Evolutionary conservation across 208 protist genomes (phyloP).

Genomic region (Crithidia expoeki): DNA sequence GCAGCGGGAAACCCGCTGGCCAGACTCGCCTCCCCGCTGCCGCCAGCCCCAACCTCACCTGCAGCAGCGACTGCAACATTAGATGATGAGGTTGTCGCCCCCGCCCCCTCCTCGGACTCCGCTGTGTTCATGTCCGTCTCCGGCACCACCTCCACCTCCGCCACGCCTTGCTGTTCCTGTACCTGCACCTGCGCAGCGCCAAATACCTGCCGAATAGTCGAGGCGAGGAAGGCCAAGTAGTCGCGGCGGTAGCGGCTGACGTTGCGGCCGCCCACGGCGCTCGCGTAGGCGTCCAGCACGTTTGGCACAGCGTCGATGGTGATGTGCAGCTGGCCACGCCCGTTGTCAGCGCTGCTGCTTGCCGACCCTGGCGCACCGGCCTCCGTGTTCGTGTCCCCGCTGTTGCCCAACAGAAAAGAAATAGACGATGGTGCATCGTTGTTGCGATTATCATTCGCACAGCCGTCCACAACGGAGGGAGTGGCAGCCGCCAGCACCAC

Average conservation of each 20-base stretch:
- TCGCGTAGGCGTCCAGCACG: conserved; percentile 71
- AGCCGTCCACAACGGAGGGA: conserved; percentile 66
- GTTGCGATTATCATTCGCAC: too few species aligned
- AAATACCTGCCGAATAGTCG: conserved; percentile 64
- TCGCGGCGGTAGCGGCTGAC: conserved; percentile 56
- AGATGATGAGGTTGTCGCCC: conserved; percentile 12
- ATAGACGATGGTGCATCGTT: too few species aligned
- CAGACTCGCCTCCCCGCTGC: conserved; percentile 4
- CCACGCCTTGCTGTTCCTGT: conserved; percentile 62
- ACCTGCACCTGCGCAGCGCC: conserved; percentile 66
- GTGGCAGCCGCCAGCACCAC: conserved; percentile 65
- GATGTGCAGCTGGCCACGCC: conserved; percentile 56
- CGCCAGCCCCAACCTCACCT: neutral
- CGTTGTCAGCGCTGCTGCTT: conserved; percentile 8
- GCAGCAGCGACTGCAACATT: neutral
- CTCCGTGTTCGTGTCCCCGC: conserved; percentile 14
- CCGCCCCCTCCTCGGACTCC: conserved; percentile 3
- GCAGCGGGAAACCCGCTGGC: conserved; percentile 53
- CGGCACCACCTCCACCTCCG: conserved; percentile 55
- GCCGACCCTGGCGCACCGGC: neutral
- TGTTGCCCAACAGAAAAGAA: neutral
- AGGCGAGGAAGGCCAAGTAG: conserved; percentile 61
- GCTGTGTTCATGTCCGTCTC: neutral
- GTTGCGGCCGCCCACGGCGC: conserved; percentile 50
- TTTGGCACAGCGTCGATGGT: conserved; percentile 68